Conservation (phyloP, 2,329 filamentous ascomycete species). For the Alternaria sp. region DNA sequence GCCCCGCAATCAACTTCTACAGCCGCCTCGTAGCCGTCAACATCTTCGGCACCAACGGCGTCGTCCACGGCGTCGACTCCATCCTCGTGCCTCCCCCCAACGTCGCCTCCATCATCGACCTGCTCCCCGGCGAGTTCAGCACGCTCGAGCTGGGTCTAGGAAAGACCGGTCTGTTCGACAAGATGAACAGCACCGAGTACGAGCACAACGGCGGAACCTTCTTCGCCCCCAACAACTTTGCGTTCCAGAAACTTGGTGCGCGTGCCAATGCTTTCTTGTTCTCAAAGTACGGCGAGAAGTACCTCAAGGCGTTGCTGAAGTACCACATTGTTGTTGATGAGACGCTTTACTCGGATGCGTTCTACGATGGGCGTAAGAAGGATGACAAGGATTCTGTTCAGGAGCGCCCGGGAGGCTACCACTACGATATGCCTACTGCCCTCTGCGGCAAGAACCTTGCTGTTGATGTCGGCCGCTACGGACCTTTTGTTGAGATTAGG, state of each 20-base stretch:
- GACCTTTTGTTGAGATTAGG: constrained; percentile 72
- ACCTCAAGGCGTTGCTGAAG: constrained; percentile 76
- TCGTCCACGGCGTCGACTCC: constrained; percentile 78
- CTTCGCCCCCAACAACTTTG: constrained; percentile 81
- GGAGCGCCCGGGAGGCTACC: constrained; percentile 57
- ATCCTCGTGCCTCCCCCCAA: constrained; percentile 78
- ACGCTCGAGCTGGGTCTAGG: constrained; percentile 76
- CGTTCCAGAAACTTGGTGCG: constrained; percentile 77
- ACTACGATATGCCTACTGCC: constrained; percentile 75
- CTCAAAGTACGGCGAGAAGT: constrained; percentile 74
- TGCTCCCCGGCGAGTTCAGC: constrained; percentile 74
- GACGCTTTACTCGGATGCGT: constrained; percentile 84
- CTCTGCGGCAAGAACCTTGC: constrained; percentile 70
- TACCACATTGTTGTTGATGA: constrained; percentile 78
- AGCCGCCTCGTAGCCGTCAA: constrained; percentile 72
- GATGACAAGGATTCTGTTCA: constrained; percentile 29
- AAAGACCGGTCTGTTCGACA: constrained; percentile 74
- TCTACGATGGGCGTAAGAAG: constrained; percentile 61
- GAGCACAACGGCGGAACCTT: constrained; percentile 71
- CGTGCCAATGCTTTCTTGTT: constrained; percentile 85
- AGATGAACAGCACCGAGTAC: constrained; percentile 59
- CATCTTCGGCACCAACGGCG: constrained; percentile 77
- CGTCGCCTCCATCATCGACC: constrained; percentile 67
- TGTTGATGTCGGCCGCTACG: constrained; percentile 73
- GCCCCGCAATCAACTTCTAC: constrained; percentile 78